phyloP scores from a whole-genome alignment of 2,329 filamentous ascomycete genomes.

The Xylaria sp. region DNA sequence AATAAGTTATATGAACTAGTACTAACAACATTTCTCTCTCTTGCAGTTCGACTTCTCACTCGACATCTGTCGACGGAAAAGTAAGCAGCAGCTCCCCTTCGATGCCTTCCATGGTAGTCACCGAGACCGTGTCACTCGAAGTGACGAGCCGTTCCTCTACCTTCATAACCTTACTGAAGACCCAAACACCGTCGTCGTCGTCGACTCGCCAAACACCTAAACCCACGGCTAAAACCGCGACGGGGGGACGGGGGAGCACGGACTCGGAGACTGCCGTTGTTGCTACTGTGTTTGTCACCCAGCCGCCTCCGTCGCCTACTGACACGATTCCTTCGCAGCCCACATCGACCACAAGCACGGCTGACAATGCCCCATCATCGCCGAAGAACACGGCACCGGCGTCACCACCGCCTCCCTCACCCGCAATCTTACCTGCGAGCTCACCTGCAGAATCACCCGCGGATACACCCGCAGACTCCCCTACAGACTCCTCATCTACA shows the following conservation, averaged over 20 bases:
- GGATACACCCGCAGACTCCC: background rate
- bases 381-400: background rate
- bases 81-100: constrained; percentile 36
- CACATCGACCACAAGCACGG: constrained; percentile 12
- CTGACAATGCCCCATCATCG: background rate
- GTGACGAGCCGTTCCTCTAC: constrained; percentile 29
- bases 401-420: constrained; percentile 1
- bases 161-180: constrained; percentile 15
- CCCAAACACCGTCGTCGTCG: constrained; percentile 17
- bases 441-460: constrained; percentile 5
- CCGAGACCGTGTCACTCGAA: constrained; percentile 33
- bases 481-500: constrained; percentile 4
- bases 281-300: constrained; percentile 23
- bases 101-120: constrained; percentile 21
- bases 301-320: constrained; percentile 25
- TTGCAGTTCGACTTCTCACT: constrained; percentile 25
- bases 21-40: constrained; percentile 3
- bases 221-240: constrained; percentile 6
- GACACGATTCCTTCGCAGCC: constrained; percentile 31
- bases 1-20: background rate
- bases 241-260: background rate
- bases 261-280: constrained; percentile 9
- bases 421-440: background rate
- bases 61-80: constrained; percentile 26
- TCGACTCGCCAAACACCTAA: constrained; percentile 7